A percentile compares a stretch with the other conserved stretches of the same genome.
Conservation (phyloP, 345 rosid species). For the Anastatica hierochuntica region DNA sequence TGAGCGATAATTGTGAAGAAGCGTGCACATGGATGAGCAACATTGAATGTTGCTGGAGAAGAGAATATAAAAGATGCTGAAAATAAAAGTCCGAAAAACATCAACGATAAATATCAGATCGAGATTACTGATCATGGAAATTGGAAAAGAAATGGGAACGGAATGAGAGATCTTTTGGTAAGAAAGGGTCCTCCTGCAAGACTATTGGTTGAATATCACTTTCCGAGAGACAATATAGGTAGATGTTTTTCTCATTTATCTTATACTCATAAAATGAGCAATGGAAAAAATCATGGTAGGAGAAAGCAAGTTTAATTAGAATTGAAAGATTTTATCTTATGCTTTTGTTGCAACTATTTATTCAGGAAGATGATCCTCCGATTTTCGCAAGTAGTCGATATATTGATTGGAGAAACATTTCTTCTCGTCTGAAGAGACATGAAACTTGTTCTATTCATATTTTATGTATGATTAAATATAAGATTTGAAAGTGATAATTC, state of each 20-base stretch:
- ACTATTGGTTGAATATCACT: background rate
- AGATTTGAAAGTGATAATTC: background rate
- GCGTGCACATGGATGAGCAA: background rate
- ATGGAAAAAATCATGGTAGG: background rate
- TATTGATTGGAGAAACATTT: background rate
- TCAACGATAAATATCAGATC: background rate
- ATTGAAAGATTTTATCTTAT: background rate
- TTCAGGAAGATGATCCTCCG: background rate
- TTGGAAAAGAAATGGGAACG: background rate
- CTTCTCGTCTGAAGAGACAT: background rate
- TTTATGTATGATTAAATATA: background rate
- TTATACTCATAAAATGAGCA: background rate
- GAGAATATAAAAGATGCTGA: background rate
- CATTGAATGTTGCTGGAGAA: background rate
- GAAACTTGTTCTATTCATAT: background rate
- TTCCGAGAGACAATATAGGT: background rate
- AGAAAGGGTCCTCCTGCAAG: background rate
- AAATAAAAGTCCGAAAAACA: background rate
- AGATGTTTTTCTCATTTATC: background rate
- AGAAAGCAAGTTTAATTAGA: background rate
- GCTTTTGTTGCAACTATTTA: background rate
- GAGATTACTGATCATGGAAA: background rate
- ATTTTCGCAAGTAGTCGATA: background rate
- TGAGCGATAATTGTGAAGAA: too few relatives aligned
- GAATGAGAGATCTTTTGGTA: background rate